Evolutionary conservation across 768 basidiomycete genomes (phyloP).

Genomic region (Boletus patriciae): DNA sequence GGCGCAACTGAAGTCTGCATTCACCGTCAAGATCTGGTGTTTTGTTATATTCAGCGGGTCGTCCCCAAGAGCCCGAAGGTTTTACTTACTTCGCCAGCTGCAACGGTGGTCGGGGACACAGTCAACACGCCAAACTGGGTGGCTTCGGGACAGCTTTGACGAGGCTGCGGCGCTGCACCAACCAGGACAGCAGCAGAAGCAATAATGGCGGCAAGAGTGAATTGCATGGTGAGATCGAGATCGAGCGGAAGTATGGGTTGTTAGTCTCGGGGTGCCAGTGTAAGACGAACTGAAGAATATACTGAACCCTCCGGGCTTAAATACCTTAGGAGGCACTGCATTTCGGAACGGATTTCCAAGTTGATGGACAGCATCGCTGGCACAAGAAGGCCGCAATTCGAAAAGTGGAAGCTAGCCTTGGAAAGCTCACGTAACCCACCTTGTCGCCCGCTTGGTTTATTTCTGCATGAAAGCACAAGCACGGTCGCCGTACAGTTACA

Average conservation of each 20-base stretch:
- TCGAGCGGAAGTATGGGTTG: neutral
- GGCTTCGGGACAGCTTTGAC: slow-evolving; percentile 25
- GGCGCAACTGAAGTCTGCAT: slow-evolving; percentile 29
- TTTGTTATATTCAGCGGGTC: slow-evolving; percentile 1
- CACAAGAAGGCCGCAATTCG: slow-evolving; percentile 1
- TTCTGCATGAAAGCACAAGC: neutral
- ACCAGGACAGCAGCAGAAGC: slow-evolving; percentile 14
- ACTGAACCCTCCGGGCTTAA: slow-evolving; percentile 4
- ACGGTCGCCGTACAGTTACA: too few relatives aligned
- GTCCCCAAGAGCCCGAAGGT: neutral
- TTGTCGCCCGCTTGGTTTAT: neutral
- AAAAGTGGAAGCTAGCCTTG: neutral
- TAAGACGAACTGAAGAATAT: neutral
- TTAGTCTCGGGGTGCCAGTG: neutral
- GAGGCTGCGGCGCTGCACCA: slow-evolving; percentile 18
- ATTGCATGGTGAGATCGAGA: slow-evolving; percentile 16
- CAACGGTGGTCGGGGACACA: slow-evolving; percentile 22
- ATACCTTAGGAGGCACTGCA: slow-evolving; percentile 7
- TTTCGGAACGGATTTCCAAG: neutral
- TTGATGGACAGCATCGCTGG: neutral
- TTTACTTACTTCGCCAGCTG: slow-evolving; percentile 26
- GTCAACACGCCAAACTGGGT: slow-evolving; percentile 17
- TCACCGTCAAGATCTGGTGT: slow-evolving; percentile 21
- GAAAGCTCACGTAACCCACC: neutral
- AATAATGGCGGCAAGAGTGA: slow-evolving; percentile 13